These are phyloP conservation scores for Wickerhamiella azymoides DNA, from an alignment of 805 yeast species.

Conservation along the genomic window DNA sequence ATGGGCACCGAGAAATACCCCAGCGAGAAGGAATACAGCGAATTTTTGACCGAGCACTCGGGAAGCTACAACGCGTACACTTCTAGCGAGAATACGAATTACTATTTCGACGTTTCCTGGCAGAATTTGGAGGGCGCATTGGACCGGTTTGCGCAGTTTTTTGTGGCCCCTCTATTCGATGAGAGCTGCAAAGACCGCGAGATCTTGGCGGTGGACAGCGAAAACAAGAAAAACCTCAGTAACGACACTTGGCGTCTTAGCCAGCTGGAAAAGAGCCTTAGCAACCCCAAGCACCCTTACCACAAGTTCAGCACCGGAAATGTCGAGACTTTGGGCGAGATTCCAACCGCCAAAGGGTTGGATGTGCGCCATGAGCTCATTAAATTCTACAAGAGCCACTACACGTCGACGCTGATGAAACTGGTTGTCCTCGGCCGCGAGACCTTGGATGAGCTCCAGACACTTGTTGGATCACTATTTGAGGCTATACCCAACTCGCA, in stretches of 20 bases:
- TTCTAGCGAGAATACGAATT: conserved; percentile 76
- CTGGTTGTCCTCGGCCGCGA: conserved; percentile 77
- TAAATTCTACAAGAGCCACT: conserved; percentile 54
- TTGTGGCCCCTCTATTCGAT: conserved; percentile 67
- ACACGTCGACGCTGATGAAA: conserved; percentile 82
- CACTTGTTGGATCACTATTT: conserved; percentile 58
- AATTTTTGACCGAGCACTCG: conserved; percentile 66
- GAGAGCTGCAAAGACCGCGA: conserved; percentile 76
- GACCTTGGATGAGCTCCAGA: conserved; percentile 51
- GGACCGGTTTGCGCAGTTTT: conserved; percentile 87
- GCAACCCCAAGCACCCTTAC: conserved; percentile 69
- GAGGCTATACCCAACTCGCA: conserved; percentile 39
- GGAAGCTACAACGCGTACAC: conserved; percentile 92
- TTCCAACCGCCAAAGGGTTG: conserved; percentile 44
- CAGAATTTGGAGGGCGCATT: conserved; percentile 72
- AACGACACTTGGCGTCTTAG: conserved; percentile 78
- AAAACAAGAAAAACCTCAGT: conserved; percentile 86
- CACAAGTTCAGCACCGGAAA: conserved; percentile 88
- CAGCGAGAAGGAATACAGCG: conserved; percentile 56
- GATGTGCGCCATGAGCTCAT: conserved; percentile 74
- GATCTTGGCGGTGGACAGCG: conserved; percentile 88
- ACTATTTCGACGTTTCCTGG: conserved; percentile 71
- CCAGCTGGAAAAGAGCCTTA: conserved; percentile 64
- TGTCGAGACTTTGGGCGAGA: conserved; percentile 51
- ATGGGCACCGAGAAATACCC: conserved; percentile 74